These are phyloP conservation scores for Populus deltoides DNA, from an alignment of 345 rosid genomes.

Conservation along the genomic window DNA sequence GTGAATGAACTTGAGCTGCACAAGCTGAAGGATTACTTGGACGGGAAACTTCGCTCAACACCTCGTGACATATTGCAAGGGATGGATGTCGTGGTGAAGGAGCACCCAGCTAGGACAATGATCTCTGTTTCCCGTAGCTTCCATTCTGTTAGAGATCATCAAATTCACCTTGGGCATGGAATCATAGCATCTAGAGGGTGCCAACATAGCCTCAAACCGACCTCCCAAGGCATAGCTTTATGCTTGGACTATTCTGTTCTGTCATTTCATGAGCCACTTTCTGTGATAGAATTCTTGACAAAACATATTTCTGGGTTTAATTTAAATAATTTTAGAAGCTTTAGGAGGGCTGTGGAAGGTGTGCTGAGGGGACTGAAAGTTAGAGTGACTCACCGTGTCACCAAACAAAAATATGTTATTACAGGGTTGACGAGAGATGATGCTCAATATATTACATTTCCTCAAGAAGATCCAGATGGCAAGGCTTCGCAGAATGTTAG, in stretches of 20 bases:
- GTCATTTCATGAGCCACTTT: constrained; percentile 60
- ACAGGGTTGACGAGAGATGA: constrained; percentile 46
- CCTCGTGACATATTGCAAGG: constrained; percentile 88
- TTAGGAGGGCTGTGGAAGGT: constrained; percentile 37
- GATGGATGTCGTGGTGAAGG: constrained; percentile 90
- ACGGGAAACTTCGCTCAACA: constrained; percentile 21
- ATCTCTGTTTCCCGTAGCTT: constrained; percentile 62
- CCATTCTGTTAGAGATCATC: constrained; percentile 26
- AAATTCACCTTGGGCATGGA: constrained; percentile 58
- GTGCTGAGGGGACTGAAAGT: constrained; percentile 57
- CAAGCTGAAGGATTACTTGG: constrained; percentile 60
- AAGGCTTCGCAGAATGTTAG: constrained; percentile 21
- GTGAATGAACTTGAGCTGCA: constrained; percentile 61
- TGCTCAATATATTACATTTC: constrained; percentile 39
- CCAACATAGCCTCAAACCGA: constrained; percentile 70
- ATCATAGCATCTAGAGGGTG: constrained; percentile 65
- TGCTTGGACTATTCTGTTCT: constrained; percentile 76
- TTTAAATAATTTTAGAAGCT: constrained; percentile 21
- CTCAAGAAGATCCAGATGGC: constrained; percentile 43
- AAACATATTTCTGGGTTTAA: constrained; percentile 38
- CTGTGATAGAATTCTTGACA: constrained; percentile 54
- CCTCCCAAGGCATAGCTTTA: constrained; percentile 61
- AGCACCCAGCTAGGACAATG: constrained; percentile 65
- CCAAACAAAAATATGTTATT: constrained; percentile 58
- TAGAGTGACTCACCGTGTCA: constrained; percentile 55